Conservation (phyloP, 2,329 filamentous ascomycete genomes). For the Drechslera avenae region DNA sequence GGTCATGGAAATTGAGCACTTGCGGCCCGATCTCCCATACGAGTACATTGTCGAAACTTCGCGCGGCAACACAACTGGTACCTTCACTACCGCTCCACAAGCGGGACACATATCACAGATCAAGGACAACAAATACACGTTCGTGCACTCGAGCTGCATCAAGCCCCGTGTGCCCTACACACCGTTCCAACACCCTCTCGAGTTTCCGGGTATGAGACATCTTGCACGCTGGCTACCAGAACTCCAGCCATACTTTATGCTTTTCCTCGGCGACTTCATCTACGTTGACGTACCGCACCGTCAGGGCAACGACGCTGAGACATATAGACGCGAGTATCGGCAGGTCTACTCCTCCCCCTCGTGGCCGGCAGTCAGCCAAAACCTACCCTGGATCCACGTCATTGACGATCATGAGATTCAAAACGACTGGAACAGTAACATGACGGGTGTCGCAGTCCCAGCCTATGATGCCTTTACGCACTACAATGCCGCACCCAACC, state of each 20-base stretch:
- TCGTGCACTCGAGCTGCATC: slow-evolving; percentile 91
- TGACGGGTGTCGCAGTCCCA: slow-evolving; percentile 76
- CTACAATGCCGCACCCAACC: slow-evolving; percentile 86
- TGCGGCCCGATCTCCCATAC: slow-evolving; percentile 75
- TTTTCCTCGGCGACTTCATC: slow-evolving; percentile 83
- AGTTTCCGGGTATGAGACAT: slow-evolving; percentile 78
- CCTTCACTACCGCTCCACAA: slow-evolving; percentile 77
- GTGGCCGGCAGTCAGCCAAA: slow-evolving; percentile 75
- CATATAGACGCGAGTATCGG: slow-evolving; percentile 90
- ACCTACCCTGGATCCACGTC: slow-evolving; percentile 96
- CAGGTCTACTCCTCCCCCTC: slow-evolving; percentile 96
- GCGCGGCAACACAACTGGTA: slow-evolving; percentile 84
- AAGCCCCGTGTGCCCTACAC: slow-evolving; percentile 90
- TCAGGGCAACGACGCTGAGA: slow-evolving; percentile 71
- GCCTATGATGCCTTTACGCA: slow-evolving; percentile 84
- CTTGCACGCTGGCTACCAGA: slow-evolving; percentile 74
- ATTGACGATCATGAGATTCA: slow-evolving; percentile 95
- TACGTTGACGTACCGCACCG: slow-evolving; percentile 86
- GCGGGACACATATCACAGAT: slow-evolving; percentile 64
- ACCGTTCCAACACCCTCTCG: slow-evolving; percentile 78
- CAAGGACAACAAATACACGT: slow-evolving; percentile 77
- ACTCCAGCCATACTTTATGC: slow-evolving; percentile 74
- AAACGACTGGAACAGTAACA: slow-evolving; percentile 89
- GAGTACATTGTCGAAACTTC: slow-evolving; percentile 69
- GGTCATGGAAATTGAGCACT: slow-evolving; percentile 68